Base-by-base conservation (phyloP, 257 asterid species). In the Gynochthodes officinalis region DNA sequence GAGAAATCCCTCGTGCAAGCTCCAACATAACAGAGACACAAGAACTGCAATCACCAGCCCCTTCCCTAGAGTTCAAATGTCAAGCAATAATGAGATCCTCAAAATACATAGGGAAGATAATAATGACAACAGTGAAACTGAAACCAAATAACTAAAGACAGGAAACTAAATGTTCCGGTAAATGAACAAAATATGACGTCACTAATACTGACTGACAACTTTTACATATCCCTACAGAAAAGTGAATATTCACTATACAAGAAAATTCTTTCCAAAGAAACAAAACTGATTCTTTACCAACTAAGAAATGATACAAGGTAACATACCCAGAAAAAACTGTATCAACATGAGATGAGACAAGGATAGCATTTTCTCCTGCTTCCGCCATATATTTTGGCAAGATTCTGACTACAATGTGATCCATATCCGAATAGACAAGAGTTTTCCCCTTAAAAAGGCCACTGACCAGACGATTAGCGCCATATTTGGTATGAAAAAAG, bases 21-120 rank as follows among this genome's bases (percentile, higher is more conserved):
- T 95, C 99, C 69, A 91, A 83, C 99, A 95, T 95, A 71, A 95
- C 98, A 60, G 96, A 88, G 74, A 95, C 93, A 73, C 98, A 92
- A 54, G 99, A 95, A 77, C 97, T 92, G 88, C 98, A 92, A 79
- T 95, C 99, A 52, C 99, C 98, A 72, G 98, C 99, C 68, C 99
- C 99, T 87, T 90, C 98, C 78, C 98, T 94, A 82, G 25, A 80
- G 52, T 35, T 77, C 60, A 54, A 60, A 73, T 9, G 58, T 67
- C 40, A 48, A 35, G 70, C 14, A 35, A 19, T 0, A 42, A 57
- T 55, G 44, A 42, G 74, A 54, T n/a, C 43, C 57, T 43, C 66
- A 19, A 53, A 15, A 55, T 70, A 53, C 14, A 42, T 25, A 62
- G 21, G 4, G 32, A n/a, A 32, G 48, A 42, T 42, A 6, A 59